phyloP scores from a whole-genome alignment of 352 stramenopile genomes.

The Discostella stelligera region DNA sequence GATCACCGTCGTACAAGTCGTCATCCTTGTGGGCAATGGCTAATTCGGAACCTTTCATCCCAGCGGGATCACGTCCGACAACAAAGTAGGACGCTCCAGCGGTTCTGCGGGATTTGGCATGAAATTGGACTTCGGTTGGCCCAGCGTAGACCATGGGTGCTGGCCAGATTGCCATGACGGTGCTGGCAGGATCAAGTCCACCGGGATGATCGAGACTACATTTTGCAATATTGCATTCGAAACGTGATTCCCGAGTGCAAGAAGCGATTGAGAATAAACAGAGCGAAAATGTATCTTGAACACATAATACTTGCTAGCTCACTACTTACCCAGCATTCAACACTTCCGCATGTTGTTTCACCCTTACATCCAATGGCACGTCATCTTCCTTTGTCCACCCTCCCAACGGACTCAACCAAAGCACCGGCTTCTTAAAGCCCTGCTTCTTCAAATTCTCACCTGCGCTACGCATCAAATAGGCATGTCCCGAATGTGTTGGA shows the following conservation, averaged over 20 bases:
- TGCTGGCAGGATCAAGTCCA: constrained; percentile 95
- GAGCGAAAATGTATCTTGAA: too few species aligned
- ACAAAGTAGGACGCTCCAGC: constrained; percentile 97
- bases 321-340: constrained; percentile 71
- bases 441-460: constrained; percentile 90
- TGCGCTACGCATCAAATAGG: constrained; percentile 96
- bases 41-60: constrained; percentile 94
- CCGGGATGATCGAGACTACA: constrained; percentile 78
- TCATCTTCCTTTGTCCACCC: constrained; percentile 98
- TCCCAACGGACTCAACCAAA: constrained; percentile 95
- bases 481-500: constrained; percentile 95
- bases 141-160: constrained; percentile 98
- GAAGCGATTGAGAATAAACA: background rate
- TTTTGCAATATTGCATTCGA: too few species aligned
- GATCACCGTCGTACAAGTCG: constrained; percentile 94
- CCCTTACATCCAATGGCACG: constrained; percentile 95
- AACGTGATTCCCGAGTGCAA: too few species aligned
- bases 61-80: constrained; percentile 94
- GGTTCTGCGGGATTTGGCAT: constrained; percentile 95
- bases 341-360: constrained; percentile 93
- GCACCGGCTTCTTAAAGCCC: constrained; percentile 94
- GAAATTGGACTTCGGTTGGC: constrained; percentile 96
- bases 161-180: constrained; percentile 97
- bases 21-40: constrained; percentile 88
- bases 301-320: too few species aligned